Evolutionary conservation across 805 yeast genomes (phyloP), one percentile per base, ranked within the genome.

Genomic region (Yamadazyma sp.): DNA sequence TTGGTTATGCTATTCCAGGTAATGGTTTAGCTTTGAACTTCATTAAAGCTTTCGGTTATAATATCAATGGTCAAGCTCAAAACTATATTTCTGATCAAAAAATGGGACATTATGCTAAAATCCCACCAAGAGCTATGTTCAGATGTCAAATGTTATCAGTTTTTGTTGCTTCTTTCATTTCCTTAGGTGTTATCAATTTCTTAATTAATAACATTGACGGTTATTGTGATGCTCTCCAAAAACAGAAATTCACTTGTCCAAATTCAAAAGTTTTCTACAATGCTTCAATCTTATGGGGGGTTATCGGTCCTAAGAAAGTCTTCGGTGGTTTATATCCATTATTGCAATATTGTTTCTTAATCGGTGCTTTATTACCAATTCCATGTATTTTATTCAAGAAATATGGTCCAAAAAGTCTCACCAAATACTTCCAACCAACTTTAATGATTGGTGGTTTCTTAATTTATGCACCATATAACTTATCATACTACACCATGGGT

Each of bases 271-370:
- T 50, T 1, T 76, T 73, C 50, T 78, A 62, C 56, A 64, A 70
- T 23, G 75, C 85, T 2, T 71, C 82, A 0, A 66, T 80, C 15
- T 55, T 77, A 31, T 81, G 86, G 86, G 86, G 85, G 35, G 70
- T 57, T 51, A 69, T 81, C 45, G 86, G 86, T 0, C 68, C 68
- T 8, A 54, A 55, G 48, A 57, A 50, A 37, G 61, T 58, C 4
- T 60, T 60, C 35, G 42, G 40, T 12, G 59, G 60, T n/a, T 40
- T 60, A 18, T 60, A 62, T 41, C 67, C 65, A 14, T 35, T 57
- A 17, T 49, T 62, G 43, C 51, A 55, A 42, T 60, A 45, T 40
- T 59, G 62, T 27, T 59, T 62, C 50, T 51, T 61, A 42, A 53
- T 62, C 27, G 69, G 67, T 7, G 47, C 51, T 29, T 45, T 60